Percentiles rank a stretch among this genome's conserved stretches.
Conservation (phyloP, 148 eudicot genomes). For the Silene latifolia region DNA sequence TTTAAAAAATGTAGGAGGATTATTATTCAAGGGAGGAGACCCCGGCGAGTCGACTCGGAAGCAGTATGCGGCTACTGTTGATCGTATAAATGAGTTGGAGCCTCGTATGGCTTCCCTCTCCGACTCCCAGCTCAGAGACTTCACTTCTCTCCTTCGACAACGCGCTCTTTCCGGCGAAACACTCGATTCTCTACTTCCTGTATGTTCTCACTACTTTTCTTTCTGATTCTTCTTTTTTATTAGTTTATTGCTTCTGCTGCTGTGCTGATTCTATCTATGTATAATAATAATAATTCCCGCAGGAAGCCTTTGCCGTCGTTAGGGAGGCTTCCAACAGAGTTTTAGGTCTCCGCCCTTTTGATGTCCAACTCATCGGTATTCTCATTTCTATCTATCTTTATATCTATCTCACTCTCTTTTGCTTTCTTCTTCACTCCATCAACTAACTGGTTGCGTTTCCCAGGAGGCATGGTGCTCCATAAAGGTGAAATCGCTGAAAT, state of each 20-base stretch:
- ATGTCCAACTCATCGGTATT: conserved; percentile 83
- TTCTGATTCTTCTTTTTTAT: no score
- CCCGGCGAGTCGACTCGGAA: conserved; percentile 70
- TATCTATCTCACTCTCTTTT: not conserved
- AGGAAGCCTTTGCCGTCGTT: conserved; percentile 96
- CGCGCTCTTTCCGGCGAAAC: conserved; percentile 63
- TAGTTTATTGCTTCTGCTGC: no score
- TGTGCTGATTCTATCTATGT: no score
- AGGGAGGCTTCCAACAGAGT: conserved; percentile 96
- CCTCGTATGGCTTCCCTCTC: conserved; percentile 47
- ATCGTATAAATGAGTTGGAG: conserved; percentile 53
- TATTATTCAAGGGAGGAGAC: conserved; percentile 61
- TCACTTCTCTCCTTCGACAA: conserved; percentile 47
- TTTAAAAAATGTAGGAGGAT: conserved; percentile 39
- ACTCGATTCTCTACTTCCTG: conserved; percentile 80
- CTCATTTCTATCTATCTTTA: not conserved
- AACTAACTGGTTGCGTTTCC: not conserved
- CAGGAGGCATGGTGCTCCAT: conserved; percentile 97
- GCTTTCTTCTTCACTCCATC: not conserved
- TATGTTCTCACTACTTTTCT: conserved; percentile 15
- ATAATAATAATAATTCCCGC: conserved; percentile 11
- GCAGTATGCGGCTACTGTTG: conserved; percentile 45
- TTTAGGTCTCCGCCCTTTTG: conserved; percentile 93
- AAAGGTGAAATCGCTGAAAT: conserved; percentile 95
- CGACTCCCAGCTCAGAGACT: conserved; percentile 59